phyloP scores from a whole-genome alignment of 345 rosid species.

The Eucalyptus leucophloia region DNA sequence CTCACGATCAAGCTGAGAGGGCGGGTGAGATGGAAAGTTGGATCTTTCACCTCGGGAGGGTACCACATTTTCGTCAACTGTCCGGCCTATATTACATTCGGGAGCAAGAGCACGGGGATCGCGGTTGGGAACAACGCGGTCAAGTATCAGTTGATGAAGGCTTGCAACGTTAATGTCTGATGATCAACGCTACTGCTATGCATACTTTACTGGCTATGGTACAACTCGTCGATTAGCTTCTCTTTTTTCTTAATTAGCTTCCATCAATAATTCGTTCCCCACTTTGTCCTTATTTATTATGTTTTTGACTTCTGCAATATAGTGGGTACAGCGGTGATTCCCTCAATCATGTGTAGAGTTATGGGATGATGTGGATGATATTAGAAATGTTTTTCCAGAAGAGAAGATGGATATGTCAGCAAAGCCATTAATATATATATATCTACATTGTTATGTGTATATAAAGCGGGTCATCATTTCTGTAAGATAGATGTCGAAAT shows the following conservation, averaged over 20 bases:
- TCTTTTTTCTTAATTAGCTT: neutral
- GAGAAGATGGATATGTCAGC: neutral
- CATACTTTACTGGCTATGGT: neutral
- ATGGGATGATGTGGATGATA: neutral
- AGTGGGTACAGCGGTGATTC: neutral
- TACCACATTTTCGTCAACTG: conserved; percentile 19
- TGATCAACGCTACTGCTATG: neutral
- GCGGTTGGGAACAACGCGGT: neutral
- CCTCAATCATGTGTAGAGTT: neutral
- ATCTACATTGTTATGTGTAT: neutral
- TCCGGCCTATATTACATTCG: conserved; percentile 16
- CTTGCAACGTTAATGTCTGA: neutral
- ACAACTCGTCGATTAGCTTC: neutral
- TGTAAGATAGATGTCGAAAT: neutral
- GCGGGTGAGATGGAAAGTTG: conserved; percentile 15
- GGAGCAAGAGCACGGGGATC: neutral
- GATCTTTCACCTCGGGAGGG: conserved; percentile 2
- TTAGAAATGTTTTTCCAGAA: neutral
- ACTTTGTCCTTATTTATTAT: neutral
- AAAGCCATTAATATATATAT: neutral
- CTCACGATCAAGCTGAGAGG: conserved; percentile 6
- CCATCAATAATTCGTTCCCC: neutral
- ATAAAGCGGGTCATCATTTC: neutral
- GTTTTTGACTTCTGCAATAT: neutral
- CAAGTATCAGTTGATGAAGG: conserved; percentile 10